phyloP scores from a whole-genome alignment of 305 asterid species.

The Fraxinus nigra region DNA sequence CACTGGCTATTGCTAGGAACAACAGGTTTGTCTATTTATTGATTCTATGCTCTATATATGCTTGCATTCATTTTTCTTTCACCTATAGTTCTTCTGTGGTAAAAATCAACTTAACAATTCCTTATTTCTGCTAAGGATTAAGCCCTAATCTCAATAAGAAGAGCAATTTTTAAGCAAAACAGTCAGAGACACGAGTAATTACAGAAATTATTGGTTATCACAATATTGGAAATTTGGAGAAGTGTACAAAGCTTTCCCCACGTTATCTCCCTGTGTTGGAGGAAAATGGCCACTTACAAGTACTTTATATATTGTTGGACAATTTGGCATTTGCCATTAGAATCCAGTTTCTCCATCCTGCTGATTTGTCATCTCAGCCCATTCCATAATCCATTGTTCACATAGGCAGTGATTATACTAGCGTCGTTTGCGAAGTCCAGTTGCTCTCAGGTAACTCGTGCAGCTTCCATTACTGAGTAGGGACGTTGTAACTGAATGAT shows the following conservation, averaged over 20 bases:
- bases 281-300: neutral
- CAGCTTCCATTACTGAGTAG: neutral
- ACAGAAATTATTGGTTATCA: neutral
- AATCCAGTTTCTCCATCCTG: neutral
- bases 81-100: neutral
- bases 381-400: neutral
- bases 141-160: neutral
- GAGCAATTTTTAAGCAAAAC: neutral
- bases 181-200: neutral
- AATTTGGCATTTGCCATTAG: neutral
- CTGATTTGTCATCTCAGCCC: neutral
- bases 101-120: neutral
- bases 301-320: neutral
- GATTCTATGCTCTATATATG: neutral
- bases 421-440: neutral
- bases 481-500: neutral
- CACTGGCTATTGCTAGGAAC: slow-evolving; percentile 16
- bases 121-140: neutral
- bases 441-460: neutral
- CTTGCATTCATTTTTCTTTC: slow-evolving; percentile 2
- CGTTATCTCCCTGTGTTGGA: neutral
- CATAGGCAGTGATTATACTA: neutral
- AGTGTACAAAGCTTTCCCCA: neutral
- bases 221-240: neutral
- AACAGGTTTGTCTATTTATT: slow-evolving; percentile 12